These are phyloP conservation scores for Monosporascus sp. DNA, from an alignment of 2,329 filamentous ascomycete species.

Conservation along the genomic window DNA sequence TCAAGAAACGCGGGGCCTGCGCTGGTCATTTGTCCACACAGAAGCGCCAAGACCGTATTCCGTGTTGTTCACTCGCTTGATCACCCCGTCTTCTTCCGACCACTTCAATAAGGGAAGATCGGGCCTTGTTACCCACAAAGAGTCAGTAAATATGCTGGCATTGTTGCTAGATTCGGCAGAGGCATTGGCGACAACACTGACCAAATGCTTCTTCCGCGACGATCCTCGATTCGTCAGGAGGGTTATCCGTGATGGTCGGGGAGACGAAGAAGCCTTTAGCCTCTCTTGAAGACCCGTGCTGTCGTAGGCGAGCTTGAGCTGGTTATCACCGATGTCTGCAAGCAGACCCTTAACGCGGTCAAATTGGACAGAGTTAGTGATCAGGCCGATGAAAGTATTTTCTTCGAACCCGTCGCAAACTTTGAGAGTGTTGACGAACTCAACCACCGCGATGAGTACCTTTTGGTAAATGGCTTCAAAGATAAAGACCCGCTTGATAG, in stretches of 20 bases:
- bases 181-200: slow-evolving; percentile 2
- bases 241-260: slow-evolving; percentile 19
- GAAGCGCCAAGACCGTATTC: slow-evolving; percentile 47
- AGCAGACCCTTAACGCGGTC: slow-evolving; percentile 19
- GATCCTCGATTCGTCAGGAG: slow-evolving; percentile 16
- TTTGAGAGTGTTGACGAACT: slow-evolving; percentile 12
- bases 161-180: neutral
- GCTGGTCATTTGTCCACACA: slow-evolving; percentile 46
- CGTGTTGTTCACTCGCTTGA: slow-evolving; percentile 41
- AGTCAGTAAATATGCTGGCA: neutral
- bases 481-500: slow-evolving; percentile 51
- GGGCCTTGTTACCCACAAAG: slow-evolving; percentile 18
- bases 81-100: slow-evolving; percentile 38
- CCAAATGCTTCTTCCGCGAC: slow-evolving; percentile 20
- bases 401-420: slow-evolving; percentile 2
- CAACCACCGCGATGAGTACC: slow-evolving; percentile 39
- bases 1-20: slow-evolving; percentile 40
- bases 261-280: slow-evolving; percentile 10
- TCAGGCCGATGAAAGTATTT: slow-evolving; percentile 10
- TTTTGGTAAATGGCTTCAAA: slow-evolving; percentile 44
- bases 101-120: slow-evolving; percentile 39
- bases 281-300: neutral
- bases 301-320: slow-evolving; percentile 13
- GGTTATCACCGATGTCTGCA: slow-evolving; percentile 12
- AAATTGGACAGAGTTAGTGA: slow-evolving; percentile 18